Conservation (phyloP, 202 grass and related monocot genomes). For the Elaeis oleifera region DNA sequence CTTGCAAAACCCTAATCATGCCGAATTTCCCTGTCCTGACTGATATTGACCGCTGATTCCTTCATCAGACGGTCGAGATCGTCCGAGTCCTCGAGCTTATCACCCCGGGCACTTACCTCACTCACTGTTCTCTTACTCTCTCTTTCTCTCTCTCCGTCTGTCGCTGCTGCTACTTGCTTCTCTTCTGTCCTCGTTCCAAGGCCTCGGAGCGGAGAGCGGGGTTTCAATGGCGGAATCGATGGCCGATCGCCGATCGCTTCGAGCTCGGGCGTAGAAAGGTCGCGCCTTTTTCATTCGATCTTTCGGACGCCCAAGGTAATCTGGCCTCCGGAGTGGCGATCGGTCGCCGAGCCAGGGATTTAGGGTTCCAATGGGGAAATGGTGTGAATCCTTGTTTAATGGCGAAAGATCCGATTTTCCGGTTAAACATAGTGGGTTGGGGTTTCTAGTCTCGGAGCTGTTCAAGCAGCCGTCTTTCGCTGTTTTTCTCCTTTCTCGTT, state of each 20-base stretch:
- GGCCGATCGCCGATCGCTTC: neutral
- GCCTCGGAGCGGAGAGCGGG: neutral
- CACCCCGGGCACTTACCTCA: conserved; percentile 33
- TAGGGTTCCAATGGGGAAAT: neutral
- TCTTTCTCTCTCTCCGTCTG: conserved; percentile 2
- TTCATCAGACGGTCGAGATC: conserved; percentile 28
- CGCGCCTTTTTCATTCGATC: conserved; percentile 1
- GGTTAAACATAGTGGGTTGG: neutral
- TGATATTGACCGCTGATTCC: neutral
- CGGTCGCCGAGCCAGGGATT: neutral
- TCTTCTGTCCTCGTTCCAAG: neutral
- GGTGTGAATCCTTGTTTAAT: neutral
- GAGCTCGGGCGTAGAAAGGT: neutral
- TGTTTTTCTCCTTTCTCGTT: neutral
- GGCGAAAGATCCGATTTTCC: conserved; percentile 6
- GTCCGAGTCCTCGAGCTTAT: conserved; percentile 50
- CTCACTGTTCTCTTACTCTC: conserved; percentile 2
- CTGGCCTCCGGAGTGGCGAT: neutral
- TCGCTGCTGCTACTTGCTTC: neutral
- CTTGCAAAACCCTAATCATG: neutral
- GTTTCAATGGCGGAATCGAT: conserved; percentile 12
- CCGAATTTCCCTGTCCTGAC: neutral
- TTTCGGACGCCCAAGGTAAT: neutral
- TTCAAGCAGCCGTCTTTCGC: neutral
- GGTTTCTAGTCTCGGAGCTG: too few relatives aligned